Percentiles rank a stretch among this genome's conserved stretches.
phyloP scores from a whole-genome alignment of 768 basidiomycete species.

The Cubamyces lactineus region DNA sequence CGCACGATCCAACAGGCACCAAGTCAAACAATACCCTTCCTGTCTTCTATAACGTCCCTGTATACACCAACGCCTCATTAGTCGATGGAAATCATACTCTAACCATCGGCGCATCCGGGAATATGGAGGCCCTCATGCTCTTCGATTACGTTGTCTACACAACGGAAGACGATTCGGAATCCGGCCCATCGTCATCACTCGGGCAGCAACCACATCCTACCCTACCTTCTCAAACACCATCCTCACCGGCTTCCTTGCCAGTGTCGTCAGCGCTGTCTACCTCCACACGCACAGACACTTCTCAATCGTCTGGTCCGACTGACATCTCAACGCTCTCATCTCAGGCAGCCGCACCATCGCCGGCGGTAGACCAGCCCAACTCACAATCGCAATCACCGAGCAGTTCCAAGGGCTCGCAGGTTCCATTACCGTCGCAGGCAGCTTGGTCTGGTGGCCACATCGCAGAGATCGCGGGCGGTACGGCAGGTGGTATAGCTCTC shows the following conservation, averaged over 20 bases:
- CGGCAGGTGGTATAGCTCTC: background rate
- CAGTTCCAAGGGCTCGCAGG: background rate
- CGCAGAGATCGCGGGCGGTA: background rate
- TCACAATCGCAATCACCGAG: background rate
- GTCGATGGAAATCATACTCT: background rate
- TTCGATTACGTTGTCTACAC: slow-evolving; percentile 1
- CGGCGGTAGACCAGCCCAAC: too few relatives aligned
- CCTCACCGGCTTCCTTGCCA: background rate
- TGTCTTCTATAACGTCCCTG: slow-evolving; percentile 3
- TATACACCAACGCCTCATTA: background rate
- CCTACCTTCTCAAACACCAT: background rate
- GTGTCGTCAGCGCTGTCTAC: background rate
- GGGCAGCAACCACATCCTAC: background rate
- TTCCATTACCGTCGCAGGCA: too few relatives aligned
- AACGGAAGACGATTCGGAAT: background rate
- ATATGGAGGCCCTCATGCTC: background rate
- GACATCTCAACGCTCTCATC: too few relatives aligned
- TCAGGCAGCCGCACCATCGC: too few relatives aligned
- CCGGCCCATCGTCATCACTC: too few relatives aligned
- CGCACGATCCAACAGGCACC: background rate
- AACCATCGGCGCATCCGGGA: background rate
- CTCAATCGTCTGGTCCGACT: too few relatives aligned
- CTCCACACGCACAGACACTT: too few relatives aligned
- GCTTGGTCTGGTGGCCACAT: too few relatives aligned
- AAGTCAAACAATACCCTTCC: too few relatives aligned